Percentiles rank a stretch among this genome's conserved stretches.
phyloP scores from a whole-genome alignment of 768 basidiomycete genomes.

The Lentinus brumalis region DNA sequence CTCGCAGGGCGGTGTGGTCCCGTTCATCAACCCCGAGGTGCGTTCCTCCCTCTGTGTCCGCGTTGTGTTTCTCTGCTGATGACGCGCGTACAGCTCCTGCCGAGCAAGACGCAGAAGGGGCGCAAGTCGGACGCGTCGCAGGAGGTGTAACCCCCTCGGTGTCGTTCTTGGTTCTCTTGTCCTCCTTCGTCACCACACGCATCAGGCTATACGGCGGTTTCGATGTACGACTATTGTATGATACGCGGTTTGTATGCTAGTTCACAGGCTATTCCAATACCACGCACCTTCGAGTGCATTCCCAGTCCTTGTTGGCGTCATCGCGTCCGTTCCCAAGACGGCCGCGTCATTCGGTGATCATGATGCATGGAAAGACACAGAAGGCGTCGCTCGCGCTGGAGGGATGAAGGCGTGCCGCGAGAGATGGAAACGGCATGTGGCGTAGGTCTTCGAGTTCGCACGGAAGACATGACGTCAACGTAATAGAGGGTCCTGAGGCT shows the following conservation, averaged over 20 bases:
- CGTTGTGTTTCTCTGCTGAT: neutral
- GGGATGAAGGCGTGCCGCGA: neutral
- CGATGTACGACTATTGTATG: conserved; percentile 17
- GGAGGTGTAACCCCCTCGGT: conserved; percentile 5
- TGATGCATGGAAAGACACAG: no score
- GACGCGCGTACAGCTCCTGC: conserved; percentile 34
- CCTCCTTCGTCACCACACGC: neutral
- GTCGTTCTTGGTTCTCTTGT: neutral
- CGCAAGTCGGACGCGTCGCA: conserved; percentile 40
- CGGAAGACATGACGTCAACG: conserved; percentile 18
- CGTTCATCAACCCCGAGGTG: conserved; percentile 71
- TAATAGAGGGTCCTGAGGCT: conserved; percentile 14
- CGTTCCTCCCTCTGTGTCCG: conserved; percentile 1
- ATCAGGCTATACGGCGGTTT: neutral
- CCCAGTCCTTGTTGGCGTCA: neutral
- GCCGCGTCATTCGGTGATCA: no score
- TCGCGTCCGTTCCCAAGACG: neutral
- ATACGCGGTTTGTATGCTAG: neutral
- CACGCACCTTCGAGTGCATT: no score
- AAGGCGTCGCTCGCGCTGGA: neutral
- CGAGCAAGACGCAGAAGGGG: conserved; percentile 51
- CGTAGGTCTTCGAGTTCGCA: neutral
- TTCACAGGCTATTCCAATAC: no score
- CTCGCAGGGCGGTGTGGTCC: conserved; percentile 93
- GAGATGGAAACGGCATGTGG: neutral